Evolutionary conservation across 2,329 filamentous ascomycete species (phyloP).

Genomic region (Fusarium drepaniforme): DNA sequence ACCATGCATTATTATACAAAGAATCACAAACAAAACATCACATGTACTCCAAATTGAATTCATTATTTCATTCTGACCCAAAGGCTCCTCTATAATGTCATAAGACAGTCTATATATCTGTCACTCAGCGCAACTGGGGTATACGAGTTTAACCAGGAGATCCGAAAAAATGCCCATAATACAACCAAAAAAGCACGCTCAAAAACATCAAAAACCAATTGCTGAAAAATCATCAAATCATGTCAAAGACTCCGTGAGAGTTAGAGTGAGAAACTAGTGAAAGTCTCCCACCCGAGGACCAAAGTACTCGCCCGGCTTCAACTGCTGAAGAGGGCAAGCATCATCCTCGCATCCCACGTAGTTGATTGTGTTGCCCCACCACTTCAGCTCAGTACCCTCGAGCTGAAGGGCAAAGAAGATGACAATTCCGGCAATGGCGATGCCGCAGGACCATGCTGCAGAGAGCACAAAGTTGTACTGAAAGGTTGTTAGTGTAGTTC

Average conservation of each 20-base stretch:
- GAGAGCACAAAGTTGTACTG: conserved; percentile 62
- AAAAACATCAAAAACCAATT: conserved; percentile 35
- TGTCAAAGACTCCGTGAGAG: not conserved
- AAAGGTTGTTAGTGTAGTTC: conserved; percentile 38
- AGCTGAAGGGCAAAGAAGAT: conserved; percentile 63
- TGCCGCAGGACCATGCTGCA: conserved; percentile 57
- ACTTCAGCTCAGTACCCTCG: conserved; percentile 50
- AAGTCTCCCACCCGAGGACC: conserved; percentile 43
- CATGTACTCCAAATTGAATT: not conserved
- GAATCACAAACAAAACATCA: not conserved
- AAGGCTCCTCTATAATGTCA: conserved; percentile 32
- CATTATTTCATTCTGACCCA: conserved; percentile 16
- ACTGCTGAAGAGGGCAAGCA: conserved; percentile 37
- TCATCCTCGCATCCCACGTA: conserved; percentile 45
- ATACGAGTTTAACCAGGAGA: conserved; percentile 39
- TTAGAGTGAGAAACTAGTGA: conserved; percentile 8
- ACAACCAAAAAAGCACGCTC: conserved; percentile 40
- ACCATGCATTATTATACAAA: not conserved
- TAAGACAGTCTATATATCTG: conserved; percentile 36
- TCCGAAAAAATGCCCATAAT: conserved; percentile 38
- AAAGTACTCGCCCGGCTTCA: conserved; percentile 48
- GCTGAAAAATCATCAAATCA: conserved; percentile 40
- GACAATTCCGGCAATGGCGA: conserved; percentile 60
- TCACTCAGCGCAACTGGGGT: conserved; percentile 39
- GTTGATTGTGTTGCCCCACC: conserved; percentile 58